phyloP scores from a whole-genome alignment of 768 basidiomycete species.

The Boletus rubroflammeus region DNA sequence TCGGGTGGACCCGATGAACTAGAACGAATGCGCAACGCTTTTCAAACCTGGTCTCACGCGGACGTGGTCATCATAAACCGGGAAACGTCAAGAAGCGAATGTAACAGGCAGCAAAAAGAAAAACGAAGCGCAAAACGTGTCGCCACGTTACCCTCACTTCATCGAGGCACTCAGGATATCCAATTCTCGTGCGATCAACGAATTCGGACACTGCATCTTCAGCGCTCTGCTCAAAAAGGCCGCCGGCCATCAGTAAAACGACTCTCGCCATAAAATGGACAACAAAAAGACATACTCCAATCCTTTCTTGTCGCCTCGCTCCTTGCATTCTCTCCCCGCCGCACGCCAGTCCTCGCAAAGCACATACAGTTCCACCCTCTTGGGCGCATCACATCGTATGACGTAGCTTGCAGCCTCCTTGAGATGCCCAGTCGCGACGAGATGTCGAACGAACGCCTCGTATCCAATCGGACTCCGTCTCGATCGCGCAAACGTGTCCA shows the following conservation, averaged over 20 bases:
- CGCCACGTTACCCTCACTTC: conserved; percentile 44
- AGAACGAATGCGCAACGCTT: not conserved
- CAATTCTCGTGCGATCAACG: conserved; percentile 74
- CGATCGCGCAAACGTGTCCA: conserved; percentile 82
- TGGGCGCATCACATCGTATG: conserved; percentile 76
- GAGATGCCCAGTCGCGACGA: conserved; percentile 67
- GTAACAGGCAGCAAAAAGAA: not conserved
- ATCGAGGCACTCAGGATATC: conserved; percentile 61
- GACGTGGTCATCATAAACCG: not conserved
- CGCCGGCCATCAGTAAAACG: conserved; percentile 2
- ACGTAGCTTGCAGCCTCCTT: conserved; percentile 81
- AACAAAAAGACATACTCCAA: conserved; percentile 62
- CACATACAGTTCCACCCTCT: conserved; percentile 83
- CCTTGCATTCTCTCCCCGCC: conserved; percentile 88
- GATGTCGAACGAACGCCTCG: conserved; percentile 80
- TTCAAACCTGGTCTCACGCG: not conserved
- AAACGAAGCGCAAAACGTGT: not conserved
- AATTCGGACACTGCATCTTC: conserved; percentile 72
- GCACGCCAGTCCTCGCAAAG: conserved; percentile 87
- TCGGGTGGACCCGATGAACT: conserved; percentile 51
- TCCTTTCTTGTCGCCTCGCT: conserved; percentile 77
- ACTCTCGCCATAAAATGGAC: too few relatives aligned
- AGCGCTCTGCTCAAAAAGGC: conserved; percentile 51
- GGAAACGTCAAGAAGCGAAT: not conserved
- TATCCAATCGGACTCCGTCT: conserved; percentile 95